Evolutionary conservation across 2,329 filamentous ascomycete species (phyloP), one percentile per base, ranked within the genome.

Genomic region (Grosmannia clavigera): DNA sequence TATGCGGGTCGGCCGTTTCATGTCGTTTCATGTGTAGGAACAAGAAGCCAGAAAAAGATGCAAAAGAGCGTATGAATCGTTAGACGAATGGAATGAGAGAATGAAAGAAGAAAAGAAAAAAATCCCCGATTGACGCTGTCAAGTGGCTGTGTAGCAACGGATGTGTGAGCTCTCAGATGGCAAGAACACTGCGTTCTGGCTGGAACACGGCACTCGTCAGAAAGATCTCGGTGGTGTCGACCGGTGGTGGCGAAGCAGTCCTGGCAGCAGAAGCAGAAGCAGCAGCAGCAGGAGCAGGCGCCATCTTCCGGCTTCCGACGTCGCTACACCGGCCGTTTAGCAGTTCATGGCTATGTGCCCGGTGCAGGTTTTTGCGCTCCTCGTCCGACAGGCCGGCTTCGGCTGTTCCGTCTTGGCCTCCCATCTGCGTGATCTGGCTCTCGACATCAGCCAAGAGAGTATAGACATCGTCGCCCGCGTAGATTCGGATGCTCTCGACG

Each of bases 371-470:
- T 54, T 67, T 75, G 33, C 70, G 70, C 62, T 77, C 73, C 29
- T 70, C 68, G 5, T 73, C 72, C 12, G 69, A 66, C 33, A 67
- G 56, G 29, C 62, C 64, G 60, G 58, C 35, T 61, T 63, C 55
- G 14, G 46, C 43, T 6, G 48, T 29, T 5, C 33, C 25, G 2
- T 38, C 25, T 52, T 12, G 3, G 51, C 25, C 35, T 22, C 63
- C 61, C 67, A 78, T 74, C 61, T 74, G 73, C 58, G 71, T 78
- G 67, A 85, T 81, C 66, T 83, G 78, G 62, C 76, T 76, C 69
- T 88, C 84, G 16, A 88, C 85, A 64, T 88, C 85, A 1, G 81
- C 82, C 50, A 88, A 74, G 1, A 88, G 75, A 2, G 81, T 79
- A 64, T 84, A 87, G 10, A 89, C 80, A 55, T 86, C 84, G 61